phyloP scores from a whole-genome alignment of 106 monocot species.

The Allium fistulosum region DNA sequence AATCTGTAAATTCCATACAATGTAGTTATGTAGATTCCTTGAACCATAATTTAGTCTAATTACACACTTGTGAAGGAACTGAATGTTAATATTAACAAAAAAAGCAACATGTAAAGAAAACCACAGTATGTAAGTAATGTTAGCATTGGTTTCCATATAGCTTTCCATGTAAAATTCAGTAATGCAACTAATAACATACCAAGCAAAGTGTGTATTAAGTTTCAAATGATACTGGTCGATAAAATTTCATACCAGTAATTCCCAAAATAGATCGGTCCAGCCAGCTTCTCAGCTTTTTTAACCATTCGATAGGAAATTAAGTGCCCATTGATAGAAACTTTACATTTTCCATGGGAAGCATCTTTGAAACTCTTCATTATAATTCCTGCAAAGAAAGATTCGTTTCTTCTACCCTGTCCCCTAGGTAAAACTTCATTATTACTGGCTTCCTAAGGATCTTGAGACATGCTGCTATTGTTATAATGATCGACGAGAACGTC shows the following conservation, averaged over 20 bases:
- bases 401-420: conserved; percentile 29
- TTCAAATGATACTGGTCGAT: no score
- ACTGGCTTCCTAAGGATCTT: conserved; percentile 40
- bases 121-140: no score
- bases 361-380: conserved; percentile 91
- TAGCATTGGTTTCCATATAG: no score
- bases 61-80: no score
- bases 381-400: conserved; percentile 74
- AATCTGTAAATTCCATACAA: neutral
- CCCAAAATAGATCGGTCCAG: conserved; percentile 82
- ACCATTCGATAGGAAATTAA: conserved; percentile 65
- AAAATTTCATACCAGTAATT: conserved; percentile 62
- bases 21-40: no score
- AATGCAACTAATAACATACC: no score
- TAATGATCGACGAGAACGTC: conserved; percentile 69
- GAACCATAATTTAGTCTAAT: no score
- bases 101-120: neutral
- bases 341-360: conserved; percentile 20
- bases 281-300: conserved; percentile 89
- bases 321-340: conserved; percentile 83
- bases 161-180: no score
- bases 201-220: no score
- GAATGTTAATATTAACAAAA: neutral
- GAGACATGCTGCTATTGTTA: conserved; percentile 38
- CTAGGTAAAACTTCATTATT: conserved; percentile 43